Evolutionary conservation across 192 early-diverging fungal species (phyloP), one percentile per base, ranked within the genome.

Genomic region (Podila epicladia): DNA sequence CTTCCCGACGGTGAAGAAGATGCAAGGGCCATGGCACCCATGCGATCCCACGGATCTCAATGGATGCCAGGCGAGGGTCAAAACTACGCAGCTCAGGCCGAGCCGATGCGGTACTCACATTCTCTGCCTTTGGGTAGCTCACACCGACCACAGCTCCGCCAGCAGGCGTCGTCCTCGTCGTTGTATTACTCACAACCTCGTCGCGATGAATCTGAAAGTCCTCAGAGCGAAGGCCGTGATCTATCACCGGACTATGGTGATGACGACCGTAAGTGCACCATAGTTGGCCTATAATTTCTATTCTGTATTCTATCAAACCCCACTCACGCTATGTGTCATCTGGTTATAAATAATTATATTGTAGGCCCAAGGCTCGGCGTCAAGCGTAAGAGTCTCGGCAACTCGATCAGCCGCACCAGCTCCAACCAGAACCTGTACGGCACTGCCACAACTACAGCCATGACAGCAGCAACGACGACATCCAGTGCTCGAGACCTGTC

Each of bases 21-120:
- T 53, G 50, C 35, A 37, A 37, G 35, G 35, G 35, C 35, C 9
- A 37, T 37, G 35, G 35, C 35, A 37, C 35, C 35, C 35, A 37
- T 37, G 35, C 35, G 35, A 37, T 37, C 35, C 9, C 35, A 37
- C 35, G 35, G 35, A 37, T 9, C 35, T 37, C 35, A 37, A 8
- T 37, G 35, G 35, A 37, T 37, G 9, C 35, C 35, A 9, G 9
- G 35, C 9, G 35, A 37, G 7, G 35, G 35, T 6, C 35, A 37
- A 37, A 37, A 6, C 9, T 37, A 37, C 35, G 35, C 55, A 9
- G 12, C 72, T 4, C 55, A 61, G 12, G 26, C 72, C 4, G 72
- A 66, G 26, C 57, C 72, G 37, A 66, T 66, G 72, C 64, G 72
- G 11, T 61, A 33, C 11, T 66, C 72, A 0, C 57, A 61, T 26